Conservation (phyloP, 371 early-diverging fungal species). For the Batkoa obscura region DNA sequence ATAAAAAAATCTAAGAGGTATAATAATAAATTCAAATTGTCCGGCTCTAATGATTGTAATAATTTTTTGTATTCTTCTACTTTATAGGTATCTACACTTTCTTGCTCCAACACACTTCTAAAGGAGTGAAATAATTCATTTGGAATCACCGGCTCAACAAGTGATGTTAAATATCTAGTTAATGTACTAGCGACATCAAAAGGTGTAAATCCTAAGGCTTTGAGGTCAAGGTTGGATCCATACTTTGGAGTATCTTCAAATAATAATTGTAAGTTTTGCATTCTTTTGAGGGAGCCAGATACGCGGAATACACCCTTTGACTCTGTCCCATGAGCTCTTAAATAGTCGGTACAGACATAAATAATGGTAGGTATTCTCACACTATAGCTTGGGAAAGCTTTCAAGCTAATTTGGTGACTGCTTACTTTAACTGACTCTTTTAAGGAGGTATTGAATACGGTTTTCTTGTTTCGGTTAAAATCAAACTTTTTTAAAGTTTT, state of each 20-base stretch:
- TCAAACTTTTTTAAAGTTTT: not conserved
- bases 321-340: not conserved
- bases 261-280: conserved; percentile 25
- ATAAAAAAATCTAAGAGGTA: conserved; percentile 35
- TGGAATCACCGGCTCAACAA: conserved; percentile 37
- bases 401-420: too few species aligned
- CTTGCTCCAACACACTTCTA: conserved; percentile 12
- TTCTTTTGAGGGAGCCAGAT: conserved; percentile 37
- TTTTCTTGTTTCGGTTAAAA: not conserved
- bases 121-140: conserved; percentile 26
- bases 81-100: conserved; percentile 13
- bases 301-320: conserved; percentile 33
- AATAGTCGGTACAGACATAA: not conserved
- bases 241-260: conserved; percentile 32
- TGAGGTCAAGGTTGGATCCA: conserved; percentile 28
- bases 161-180: conserved; percentile 34
- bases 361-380: not conserved
- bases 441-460: not conserved
- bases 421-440: not conserved
- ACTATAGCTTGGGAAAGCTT: not conserved
- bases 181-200: conserved; percentile 46
- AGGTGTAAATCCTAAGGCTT: conserved; percentile 18
- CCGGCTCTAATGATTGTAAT: conserved; percentile 23
- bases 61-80: conserved; percentile 27
- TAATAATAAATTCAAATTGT: conserved; percentile 29